Conservation (phyloP, 1,284 basidiomycete genomes). For the Ceratobasidium sp. region DNA sequence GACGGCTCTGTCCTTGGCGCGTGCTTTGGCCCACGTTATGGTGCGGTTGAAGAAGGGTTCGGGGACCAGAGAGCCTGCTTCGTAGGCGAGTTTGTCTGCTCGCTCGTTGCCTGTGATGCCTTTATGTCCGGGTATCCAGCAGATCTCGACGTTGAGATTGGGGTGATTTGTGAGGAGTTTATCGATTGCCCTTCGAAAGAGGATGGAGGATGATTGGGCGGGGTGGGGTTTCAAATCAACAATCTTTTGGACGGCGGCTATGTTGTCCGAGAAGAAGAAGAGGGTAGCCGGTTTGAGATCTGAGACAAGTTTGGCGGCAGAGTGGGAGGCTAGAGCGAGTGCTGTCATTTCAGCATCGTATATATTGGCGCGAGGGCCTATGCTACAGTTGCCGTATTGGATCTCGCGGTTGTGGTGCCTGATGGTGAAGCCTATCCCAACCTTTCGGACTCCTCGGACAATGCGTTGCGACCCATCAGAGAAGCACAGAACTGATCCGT, state of each 20-base stretch:
- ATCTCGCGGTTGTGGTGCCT: no score
- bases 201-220: background rate
- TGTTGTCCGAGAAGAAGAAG: background rate
- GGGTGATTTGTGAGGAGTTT: background rate
- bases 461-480: no score
- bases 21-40: background rate
- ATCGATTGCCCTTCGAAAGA: background rate
- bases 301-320: background rate
- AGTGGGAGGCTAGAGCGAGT: background rate
- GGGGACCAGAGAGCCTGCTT: background rate
- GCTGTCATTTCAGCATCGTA: slow-evolving; percentile 28
- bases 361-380: background rate
- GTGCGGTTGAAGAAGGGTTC: slow-evolving; percentile 14
- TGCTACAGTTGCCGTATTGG: no score
- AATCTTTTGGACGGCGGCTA: background rate
- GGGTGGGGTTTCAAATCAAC: background rate
- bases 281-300: background rate
- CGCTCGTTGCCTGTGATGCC: background rate
- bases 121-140: slow-evolving; percentile 3
- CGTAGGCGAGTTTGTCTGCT: background rate
- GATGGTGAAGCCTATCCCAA: no score
- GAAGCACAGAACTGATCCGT: no score
- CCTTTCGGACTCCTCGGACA: no score
- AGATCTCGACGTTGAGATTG: background rate
- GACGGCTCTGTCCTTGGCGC: no score